Evolutionary conservation across 1,139 yeast species (phyloP).

Genomic region (Saccharomyces pastorianus): DNA sequence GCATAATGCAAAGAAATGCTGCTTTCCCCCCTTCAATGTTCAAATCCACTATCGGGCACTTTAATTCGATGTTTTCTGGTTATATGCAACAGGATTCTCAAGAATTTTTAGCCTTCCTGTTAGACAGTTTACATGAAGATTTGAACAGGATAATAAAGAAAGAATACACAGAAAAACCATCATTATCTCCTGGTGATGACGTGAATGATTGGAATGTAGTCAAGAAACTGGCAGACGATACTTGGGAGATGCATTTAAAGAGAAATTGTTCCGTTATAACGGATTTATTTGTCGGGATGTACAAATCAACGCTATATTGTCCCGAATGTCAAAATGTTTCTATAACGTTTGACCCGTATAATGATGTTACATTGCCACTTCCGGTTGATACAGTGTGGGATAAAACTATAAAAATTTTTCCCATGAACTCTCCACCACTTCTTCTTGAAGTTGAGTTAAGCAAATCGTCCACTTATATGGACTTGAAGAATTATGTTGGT

Average conservation of each 20-base stretch:
- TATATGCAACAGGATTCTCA: conserved; percentile 94
- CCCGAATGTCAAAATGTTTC: conserved; percentile 78
- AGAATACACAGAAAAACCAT: conserved; percentile 88
- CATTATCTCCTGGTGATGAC: conserved; percentile 48
- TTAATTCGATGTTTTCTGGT: conserved; percentile 75
- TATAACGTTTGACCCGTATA: conserved; percentile 89
- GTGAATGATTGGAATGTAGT: conserved; percentile 49
- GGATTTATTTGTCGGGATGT: conserved; percentile 84
- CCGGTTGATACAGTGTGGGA: conserved; percentile 75
- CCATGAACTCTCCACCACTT: conserved; percentile 44
- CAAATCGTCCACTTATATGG: conserved; percentile 57
- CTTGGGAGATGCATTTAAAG: conserved; percentile 74
- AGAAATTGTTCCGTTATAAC: conserved; percentile 81
- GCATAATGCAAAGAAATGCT: conserved; percentile 2
- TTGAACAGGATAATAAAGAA: conserved; percentile 72
- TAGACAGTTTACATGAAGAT: conserved; percentile 93
- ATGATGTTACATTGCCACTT: conserved; percentile 81
- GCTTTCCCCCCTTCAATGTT: conserved; percentile 61
- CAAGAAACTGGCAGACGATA: conserved; percentile 53
- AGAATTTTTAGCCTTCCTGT: conserved; percentile 79
- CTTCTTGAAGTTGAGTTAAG: conserved; percentile 62
- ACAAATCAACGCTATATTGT: conserved; percentile 82
- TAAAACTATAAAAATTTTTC: conserved; percentile 55
- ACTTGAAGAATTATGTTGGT: conserved; percentile 55
- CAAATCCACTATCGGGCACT: conserved; percentile 70